Base-by-base conservation (phyloP, 352 stramenopile species). In the Globisporangium lucens region DNA sequence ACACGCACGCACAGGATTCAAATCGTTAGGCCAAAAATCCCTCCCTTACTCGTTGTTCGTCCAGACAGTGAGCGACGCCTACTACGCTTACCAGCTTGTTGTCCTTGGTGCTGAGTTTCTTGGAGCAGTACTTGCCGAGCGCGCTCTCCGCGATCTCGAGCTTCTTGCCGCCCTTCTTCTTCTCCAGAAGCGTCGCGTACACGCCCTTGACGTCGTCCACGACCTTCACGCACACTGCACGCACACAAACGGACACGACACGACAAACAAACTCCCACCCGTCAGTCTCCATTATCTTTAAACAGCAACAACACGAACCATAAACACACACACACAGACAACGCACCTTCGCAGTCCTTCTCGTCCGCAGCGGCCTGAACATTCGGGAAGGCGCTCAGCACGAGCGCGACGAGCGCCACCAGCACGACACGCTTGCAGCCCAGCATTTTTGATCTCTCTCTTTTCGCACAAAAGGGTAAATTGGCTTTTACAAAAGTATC, bases 221-320 rank as follows among this genome's bases (percentile, higher is more conserved):
- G 36, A 98, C 89, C 77, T 94, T 97, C 51, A 98, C 75, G 67
- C 94, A 98, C 36, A 98, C 94, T 98, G 61, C 51, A 51, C 33
- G 3, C 52, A 24, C 22, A 49, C 17, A 46, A 20, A 30, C 33
- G 10, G 35, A 43, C 36, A 63, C 17, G 15, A 56, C 47, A 68
- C 10, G 38, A 8, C 38, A 46, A 46, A 38, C 33, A 38, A 24
- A 27, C 5, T 3, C 17, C 27, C 55, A 22, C 22, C 17, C 24
- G 52, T 58, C 52, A 58, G 52, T 24, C 27, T 38, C 15, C 2
- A 22, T 22, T 20, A 6, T 15, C 52, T 33, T 58, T 58, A 46
- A 10, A 22, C 63, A 24, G 65, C 56, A 53, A 15, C 24, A 51
- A 13, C 20, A 38, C 17, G 22, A 38, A 29, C 56, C 29, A 64